These are phyloP conservation scores for Yamadazyma aaseri DNA, from an alignment of 1,139 yeast species.

Conservation along the genomic window DNA sequence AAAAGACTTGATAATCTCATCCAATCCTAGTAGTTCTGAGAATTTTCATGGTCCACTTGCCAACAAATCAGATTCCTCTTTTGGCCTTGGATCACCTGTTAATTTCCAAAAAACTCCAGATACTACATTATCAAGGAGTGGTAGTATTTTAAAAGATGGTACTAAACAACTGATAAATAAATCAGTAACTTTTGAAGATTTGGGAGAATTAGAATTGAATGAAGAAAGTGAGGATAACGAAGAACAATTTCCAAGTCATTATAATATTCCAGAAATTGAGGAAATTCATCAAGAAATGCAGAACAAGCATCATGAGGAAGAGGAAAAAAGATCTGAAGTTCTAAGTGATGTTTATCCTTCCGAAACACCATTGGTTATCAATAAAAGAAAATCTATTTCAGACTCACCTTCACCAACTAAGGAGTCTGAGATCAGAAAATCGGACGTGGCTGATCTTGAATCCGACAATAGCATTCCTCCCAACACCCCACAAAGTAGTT, in stretches of 20 bases:
- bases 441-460: not conserved
- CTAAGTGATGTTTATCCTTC: slow-evolving; percentile 43
- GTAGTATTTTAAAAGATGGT: slow-evolving; percentile 18
- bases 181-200: slow-evolving; percentile 42
- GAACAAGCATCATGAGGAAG: slow-evolving; percentile 12
- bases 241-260: slow-evolving; percentile 12
- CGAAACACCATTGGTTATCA: slow-evolving; percentile 39
- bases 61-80: slow-evolving; percentile 8
- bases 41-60: slow-evolving; percentile 9
- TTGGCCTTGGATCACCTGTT: slow-evolving; percentile 17
- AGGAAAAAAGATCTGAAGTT: slow-evolving; percentile 36
- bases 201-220: slow-evolving; percentile 31
- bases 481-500: slow-evolving; percentile 13
- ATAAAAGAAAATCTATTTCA: slow-evolving; percentile 21
- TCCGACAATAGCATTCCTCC: slow-evolving; percentile 4
- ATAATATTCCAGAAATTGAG: slow-evolving; percentile 13
- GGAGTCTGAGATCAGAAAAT: not conserved
- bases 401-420: slow-evolving; percentile 7
- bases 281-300: slow-evolving; percentile 10
- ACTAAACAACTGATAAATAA: slow-evolving; percentile 24
- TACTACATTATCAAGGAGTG: slow-evolving; percentile 17
- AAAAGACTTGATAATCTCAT: slow-evolving; percentile 13
- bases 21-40: slow-evolving; percentile 14
- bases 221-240: slow-evolving; percentile 19
- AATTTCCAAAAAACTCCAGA: slow-evolving; percentile 17